Evolutionary conservation across 768 basidiomycete genomes (phyloP), one percentile per base, ranked within the genome.

Genomic region (Leucosporidium scottii): DNA sequence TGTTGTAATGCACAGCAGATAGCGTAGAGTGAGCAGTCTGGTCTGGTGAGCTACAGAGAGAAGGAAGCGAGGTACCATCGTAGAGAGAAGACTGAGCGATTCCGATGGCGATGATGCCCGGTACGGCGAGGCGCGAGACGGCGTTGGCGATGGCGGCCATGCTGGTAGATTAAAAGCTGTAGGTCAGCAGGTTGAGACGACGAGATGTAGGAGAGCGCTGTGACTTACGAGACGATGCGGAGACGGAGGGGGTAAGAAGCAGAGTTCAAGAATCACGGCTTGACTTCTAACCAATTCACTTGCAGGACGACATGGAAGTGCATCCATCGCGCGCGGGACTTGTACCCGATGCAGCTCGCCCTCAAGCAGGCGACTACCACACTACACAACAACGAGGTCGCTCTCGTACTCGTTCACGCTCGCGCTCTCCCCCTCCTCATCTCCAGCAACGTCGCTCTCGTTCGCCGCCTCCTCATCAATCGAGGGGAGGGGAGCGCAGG

Each of bases 71-170:
- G 53, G 0, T 34, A 64, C 71, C 71, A 75, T 86, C 85, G 76
- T 85, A 86, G 66, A 86, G 76, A 60, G 82, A 81, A 13, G 84
- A 78, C 67, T 84, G 81, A 49, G 81, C 72, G 34, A 81, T 71
- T 1, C 80, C 81, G 13, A 81, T 78, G 15, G 80, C 82, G 70
- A 84, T 75, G 34, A 81, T 82, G 61, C 81, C 85, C 59, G 93
- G 93, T 51, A 96, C 93, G 82, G 66, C 66, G 15, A 69, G 53
- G 3, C 72, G 59, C 7, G 49, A 55, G 36, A 69, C 62, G 15
- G 65, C 65, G 61, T 69, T 73, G 63, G 25, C 53, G 34, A 69
- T 53, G 50, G 65, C 61, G 18, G 68, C 66, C 67, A 58, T 72
- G 5, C 34, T 60, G 25, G 59, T 59, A 44, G 15, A 12, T 10